Conservation (phyloP, 768 basidiomycete species). For the Psilocybe azurescens region DNA sequence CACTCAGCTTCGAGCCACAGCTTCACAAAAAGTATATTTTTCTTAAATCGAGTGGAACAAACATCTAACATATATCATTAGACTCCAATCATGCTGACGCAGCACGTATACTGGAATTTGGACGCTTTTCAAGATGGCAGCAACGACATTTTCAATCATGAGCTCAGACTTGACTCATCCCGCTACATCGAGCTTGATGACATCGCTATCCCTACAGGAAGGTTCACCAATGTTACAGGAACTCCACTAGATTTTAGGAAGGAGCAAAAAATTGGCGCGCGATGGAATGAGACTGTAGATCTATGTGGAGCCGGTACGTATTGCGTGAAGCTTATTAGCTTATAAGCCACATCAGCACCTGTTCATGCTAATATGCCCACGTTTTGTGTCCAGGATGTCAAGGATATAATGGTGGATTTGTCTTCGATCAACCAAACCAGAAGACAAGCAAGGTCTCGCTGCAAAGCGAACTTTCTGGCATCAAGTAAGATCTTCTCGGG, state of each 20-base stretch:
- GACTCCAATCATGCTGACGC: constrained; percentile 64
- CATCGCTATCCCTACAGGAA: constrained; percentile 45
- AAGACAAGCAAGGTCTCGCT: constrained; percentile 40
- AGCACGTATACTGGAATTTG: constrained; percentile 62
- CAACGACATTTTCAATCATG: constrained; percentile 39
- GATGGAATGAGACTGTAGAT: constrained; percentile 37
- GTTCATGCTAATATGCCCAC: not conserved
- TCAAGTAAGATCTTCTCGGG: constrained; percentile 37
- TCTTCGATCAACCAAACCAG: constrained; percentile 45
- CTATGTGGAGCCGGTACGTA: constrained; percentile 33
- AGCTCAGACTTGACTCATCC: constrained; percentile 34
- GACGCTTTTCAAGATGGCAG: constrained; percentile 53
- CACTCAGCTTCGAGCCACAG: constrained; percentile 48
- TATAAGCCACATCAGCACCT: not conserved
- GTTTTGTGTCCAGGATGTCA: constrained; percentile 40
- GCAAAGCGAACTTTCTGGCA: constrained; percentile 55
- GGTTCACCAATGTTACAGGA: constrained; percentile 29
- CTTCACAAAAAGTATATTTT: constrained; percentile 43
- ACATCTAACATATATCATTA: constrained; percentile 11
- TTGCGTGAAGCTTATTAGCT: not conserved
- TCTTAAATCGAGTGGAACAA: not conserved
- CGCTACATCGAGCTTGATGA: constrained; percentile 44
- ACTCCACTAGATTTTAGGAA: constrained; percentile 50
- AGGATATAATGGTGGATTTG: constrained; percentile 57
- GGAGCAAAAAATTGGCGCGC: constrained; percentile 34